Evolutionary conservation across 2,329 filamentous ascomycete genomes (phyloP).

Genomic region (Colletotrichum acutatum): DNA sequence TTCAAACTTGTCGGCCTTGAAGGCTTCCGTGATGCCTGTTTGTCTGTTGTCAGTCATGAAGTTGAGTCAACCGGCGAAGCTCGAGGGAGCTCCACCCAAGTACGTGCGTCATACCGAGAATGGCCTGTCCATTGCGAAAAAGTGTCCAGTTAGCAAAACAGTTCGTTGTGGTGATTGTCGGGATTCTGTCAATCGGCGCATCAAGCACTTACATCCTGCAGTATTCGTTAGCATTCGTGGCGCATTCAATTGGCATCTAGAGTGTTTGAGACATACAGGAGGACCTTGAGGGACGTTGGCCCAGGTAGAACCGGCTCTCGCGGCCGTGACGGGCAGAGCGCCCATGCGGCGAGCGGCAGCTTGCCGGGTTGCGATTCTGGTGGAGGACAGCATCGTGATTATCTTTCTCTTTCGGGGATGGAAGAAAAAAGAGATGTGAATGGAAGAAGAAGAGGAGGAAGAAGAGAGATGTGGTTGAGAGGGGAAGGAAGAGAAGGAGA

Average conservation of each 20-base stretch:
- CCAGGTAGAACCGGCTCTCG: constrained; percentile 79
- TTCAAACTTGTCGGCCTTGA: constrained; percentile 93
- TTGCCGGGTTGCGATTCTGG: constrained; percentile 37
- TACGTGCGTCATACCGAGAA: constrained; percentile 70
- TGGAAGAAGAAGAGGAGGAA: background rate
- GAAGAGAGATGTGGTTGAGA: background rate
- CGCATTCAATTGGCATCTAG: constrained; percentile 39
- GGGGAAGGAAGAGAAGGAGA: constrained; percentile 10
- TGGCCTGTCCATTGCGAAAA: constrained; percentile 65
- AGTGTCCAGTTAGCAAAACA: constrained; percentile 38
- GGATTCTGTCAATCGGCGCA: background rate
- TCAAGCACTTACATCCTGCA: constrained; percentile 50
- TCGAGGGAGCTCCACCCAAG: constrained; percentile 3
- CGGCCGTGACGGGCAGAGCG: constrained; percentile 34
- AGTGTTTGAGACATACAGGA: constrained; percentile 73
- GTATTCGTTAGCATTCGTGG: constrained; percentile 44
- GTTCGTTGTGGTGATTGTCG: background rate
- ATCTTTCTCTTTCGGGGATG: background rate
- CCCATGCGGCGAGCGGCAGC: constrained; percentile 35
- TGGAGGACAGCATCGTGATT: constrained; percentile 34
- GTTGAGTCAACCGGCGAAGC: constrained; percentile 1
- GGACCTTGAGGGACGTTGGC: constrained; percentile 91
- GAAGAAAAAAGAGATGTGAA: background rate
- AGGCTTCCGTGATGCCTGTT: constrained; percentile 92
- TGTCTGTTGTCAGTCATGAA: constrained; percentile 39